Evolutionary conservation across 2,329 filamentous ascomycete genomes (phyloP), one percentile per base, ranked within the genome.

Genomic region (Aspergillus intermedius): DNA sequence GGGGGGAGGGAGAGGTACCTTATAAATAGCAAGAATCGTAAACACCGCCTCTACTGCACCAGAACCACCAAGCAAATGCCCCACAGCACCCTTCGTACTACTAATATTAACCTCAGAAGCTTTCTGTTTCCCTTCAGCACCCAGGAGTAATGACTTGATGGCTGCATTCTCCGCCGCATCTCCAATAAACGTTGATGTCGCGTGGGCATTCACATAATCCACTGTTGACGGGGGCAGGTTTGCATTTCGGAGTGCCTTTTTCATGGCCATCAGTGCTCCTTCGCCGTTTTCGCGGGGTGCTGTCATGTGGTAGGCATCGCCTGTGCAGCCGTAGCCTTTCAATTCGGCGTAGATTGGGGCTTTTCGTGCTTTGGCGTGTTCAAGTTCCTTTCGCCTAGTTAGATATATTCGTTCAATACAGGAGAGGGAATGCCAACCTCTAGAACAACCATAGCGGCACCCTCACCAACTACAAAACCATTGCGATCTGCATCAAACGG

Each of bases 191-290:
- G 91, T 98, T 19, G 87, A 88, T 1, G 93, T 98, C 1, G 91
- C 93, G 64, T 98, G 93, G 1, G 93, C 93, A 62, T 97, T 98
- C 63, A 98, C 80, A 66, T 98, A 98, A 66, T 91, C 88, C 4
- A 98, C 83, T 37, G 83, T 72, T 0, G 70, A 70, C 0, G 93
- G 91, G 45, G 75, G 76, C 34, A 95, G 62, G 0, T 77, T 70
- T 0, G 90, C 89, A 61, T 87, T 81, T 59, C 78, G 82, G 50
- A 98, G 70, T 0, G 91, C 91, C 55, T 82, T 82, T 64, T 80
- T 86, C 93, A 98, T 98, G 3, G 91, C 87, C 42, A 87, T 74
- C 25, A 83, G 80, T 0, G 93, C 91, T 0, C 93, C 93, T 44
- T 81, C 78, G 0, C 93, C 93, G 61, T 94, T 85, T 59, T 85